phyloP scores from a whole-genome alignment of 2,329 filamentous ascomycete species.

The Monilinia polystroma region DNA sequence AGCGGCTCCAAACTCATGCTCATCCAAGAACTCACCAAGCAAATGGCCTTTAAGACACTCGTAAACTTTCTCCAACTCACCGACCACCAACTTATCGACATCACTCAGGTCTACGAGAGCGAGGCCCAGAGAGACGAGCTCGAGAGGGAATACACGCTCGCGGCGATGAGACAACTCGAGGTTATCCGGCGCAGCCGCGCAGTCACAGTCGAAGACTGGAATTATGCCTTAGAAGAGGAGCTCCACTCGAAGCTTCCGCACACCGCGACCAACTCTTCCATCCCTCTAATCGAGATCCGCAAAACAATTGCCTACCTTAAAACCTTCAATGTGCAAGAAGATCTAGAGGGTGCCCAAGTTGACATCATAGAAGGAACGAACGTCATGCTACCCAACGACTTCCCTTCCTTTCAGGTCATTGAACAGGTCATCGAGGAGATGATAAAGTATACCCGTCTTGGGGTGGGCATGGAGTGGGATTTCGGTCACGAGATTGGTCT shows the following conservation, averaged over 20 bases:
- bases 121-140: neutral
- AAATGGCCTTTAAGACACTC: neutral
- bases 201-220: neutral
- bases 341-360: neutral
- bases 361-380: neutral
- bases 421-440: neutral
- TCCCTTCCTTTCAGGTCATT: neutral
- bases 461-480: neutral
- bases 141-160: neutral
- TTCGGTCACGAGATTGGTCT: neutral
- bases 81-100: neutral
- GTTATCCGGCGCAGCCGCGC: neutral
- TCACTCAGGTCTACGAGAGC: neutral
- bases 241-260: neutral
- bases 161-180: neutral
- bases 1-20: neutral
- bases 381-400: neutral
- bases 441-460: neutral
- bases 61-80: neutral
- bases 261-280: neutral
- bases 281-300: neutral
- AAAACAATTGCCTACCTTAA: neutral
- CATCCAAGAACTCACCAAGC: neutral
- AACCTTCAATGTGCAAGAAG: neutral
- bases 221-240: neutral